Evolutionary conservation across 2,329 filamentous ascomycete species (phyloP).

Genomic region (Nothophoma quercina): DNA sequence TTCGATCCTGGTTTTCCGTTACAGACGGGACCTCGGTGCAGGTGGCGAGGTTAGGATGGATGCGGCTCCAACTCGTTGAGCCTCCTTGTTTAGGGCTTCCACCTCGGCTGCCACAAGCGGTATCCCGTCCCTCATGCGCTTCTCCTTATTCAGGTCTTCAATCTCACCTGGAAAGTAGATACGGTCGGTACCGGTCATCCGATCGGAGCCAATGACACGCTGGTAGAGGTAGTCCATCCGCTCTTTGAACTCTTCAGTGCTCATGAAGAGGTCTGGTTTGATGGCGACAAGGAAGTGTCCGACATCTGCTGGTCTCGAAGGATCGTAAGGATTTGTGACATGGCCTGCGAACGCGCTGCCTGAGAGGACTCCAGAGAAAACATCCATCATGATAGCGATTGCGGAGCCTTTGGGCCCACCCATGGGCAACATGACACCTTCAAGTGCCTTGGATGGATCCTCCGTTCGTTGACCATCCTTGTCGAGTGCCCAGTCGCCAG

Average conservation of each 20-base stretch:
- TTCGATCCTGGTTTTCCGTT: slow-evolving; percentile 3
- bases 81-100: slow-evolving; percentile 59
- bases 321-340: slow-evolving; percentile 79
- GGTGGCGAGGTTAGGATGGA: slow-evolving; percentile 20
- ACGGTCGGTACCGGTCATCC: slow-evolving; percentile 61
- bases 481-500: slow-evolving; percentile 77
- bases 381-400: slow-evolving; percentile 85
- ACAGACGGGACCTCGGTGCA: slow-evolving; percentile 26
- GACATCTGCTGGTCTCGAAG: slow-evolving; percentile 71
- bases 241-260: slow-evolving; percentile 71
- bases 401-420: slow-evolving; percentile 83
- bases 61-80: slow-evolving; percentile 52
- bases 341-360: slow-evolving; percentile 80
- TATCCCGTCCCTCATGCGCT: slow-evolving; percentile 55
- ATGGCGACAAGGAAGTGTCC: slow-evolving; percentile 73
- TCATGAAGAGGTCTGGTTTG: slow-evolving; percentile 78
- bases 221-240: slow-evolving; percentile 67
- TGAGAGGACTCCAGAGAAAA: slow-evolving; percentile 81
- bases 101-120: slow-evolving; percentile 59
- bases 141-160: slow-evolving; percentile 27
- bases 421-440: slow-evolving; percentile 81
- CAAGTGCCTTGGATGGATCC: slow-evolving; percentile 74
- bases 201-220: slow-evolving; percentile 61
- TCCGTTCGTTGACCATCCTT: slow-evolving; percentile 72
- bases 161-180: slow-evolving; percentile 63